Base-by-base conservation (phyloP, 23 red algal species). In the Gracilariopsis chorda region DNA sequence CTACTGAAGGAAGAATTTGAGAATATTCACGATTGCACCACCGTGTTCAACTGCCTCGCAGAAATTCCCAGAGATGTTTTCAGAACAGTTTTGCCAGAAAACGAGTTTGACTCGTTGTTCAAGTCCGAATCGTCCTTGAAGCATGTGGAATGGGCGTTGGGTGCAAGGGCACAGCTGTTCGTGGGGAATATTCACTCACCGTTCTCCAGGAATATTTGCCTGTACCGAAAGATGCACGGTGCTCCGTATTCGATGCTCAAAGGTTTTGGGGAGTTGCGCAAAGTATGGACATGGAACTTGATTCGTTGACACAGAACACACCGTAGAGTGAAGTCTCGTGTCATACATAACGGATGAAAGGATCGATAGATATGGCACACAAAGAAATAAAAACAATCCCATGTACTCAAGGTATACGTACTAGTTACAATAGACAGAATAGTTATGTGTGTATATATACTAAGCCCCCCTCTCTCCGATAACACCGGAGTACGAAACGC, bases 141-240 rank as follows among this genome's bases (percentile, higher is more conserved):
- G 29, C 40, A 84, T 17, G 16, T 84, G 6, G 45, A 69, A 20
- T 76, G 65, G 62, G 78, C 43, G 20, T 78, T 92, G 16, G 77
- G 61, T 53, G 33, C 65, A 24, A 29, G 59, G 43, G 89, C 89
- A 40, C 78, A 92, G 8, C 40, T 83, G 64, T 92, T 92, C 76
- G 75, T 92, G 11, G 89, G 89, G 47, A 92, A 84, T 34, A 64
- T 92, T 17, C 77, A 92, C 25, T 92, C 89, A 13, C 77, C 77
- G 44, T 92, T 83, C 79, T 92, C 89, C 55, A 53, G 89, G 25
- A 92, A 83, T 64, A 74, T 92, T 16, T 80, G 76, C 48, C 25
- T 92, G 52, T 56, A 84, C 52, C 77, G 89, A 11, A 92, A 92
- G 48, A 43, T 83, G 28, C 75, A 92, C 40, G 89, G 89, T 42